Evolutionary conservation across 345 rosid genomes (phyloP).

Genomic region (Sonneratia alba): DNA sequence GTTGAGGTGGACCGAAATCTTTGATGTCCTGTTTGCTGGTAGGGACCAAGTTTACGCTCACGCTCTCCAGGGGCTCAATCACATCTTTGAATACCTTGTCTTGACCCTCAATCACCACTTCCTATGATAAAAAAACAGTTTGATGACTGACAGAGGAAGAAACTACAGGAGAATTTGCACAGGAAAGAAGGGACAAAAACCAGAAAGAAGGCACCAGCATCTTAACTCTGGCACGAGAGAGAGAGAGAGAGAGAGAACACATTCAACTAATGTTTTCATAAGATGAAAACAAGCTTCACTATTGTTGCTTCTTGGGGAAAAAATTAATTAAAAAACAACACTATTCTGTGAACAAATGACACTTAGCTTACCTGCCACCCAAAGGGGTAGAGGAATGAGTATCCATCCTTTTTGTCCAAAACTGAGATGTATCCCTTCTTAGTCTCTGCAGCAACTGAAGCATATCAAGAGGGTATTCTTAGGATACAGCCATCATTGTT

Average conservation of each 20-base stretch:
- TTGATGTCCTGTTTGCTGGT: slow-evolving; percentile 64
- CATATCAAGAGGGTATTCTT: slow-evolving; percentile 78
- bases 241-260: too few species aligned
- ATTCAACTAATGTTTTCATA: not conserved
- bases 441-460: slow-evolving; percentile 97
- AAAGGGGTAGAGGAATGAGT: slow-evolving; percentile 74
- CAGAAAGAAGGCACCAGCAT: not conserved
- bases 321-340: too few species aligned
- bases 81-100: slow-evolving; percentile 94
- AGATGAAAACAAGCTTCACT: too few species aligned
- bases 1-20: slow-evolving; percentile 79
- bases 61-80: slow-evolving; percentile 88
- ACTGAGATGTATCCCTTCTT: slow-evolving; percentile 65
- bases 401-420: slow-evolving; percentile 71
- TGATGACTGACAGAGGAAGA: not conserved
- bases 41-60: slow-evolving; percentile 54
- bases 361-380: slow-evolving; percentile 69
- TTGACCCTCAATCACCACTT: slow-evolving; percentile 74
- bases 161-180: not conserved
- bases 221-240: not conserved
- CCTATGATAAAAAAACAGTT: slow-evolving; percentile 26
- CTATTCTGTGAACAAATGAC: not conserved
- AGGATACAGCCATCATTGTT: slow-evolving; percentile 31
- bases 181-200: not conserved
- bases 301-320: not conserved